A percentile compares a stretch with the other conserved stretches of the same genome.
These are phyloP conservation scores for Sporisorium scitamineum DNA, from an alignment of 1,284 basidiomycete species.

Conservation along the genomic window DNA sequence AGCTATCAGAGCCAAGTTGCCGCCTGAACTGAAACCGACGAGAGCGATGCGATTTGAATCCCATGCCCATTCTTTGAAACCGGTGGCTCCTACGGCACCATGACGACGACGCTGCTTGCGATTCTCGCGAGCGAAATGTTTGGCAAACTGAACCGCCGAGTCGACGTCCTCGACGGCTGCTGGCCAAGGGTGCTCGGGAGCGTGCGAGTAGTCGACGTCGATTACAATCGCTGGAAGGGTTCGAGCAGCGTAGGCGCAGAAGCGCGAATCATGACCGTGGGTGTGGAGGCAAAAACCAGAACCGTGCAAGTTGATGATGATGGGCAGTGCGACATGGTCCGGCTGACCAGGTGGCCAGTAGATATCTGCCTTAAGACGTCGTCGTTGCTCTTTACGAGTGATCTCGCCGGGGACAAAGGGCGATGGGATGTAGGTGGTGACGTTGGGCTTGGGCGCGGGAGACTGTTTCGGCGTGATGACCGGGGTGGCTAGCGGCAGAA, in stretches of 20 bases:
- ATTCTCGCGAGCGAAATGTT: conserved; percentile 32
- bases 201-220: conserved; percentile 80
- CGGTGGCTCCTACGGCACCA: conserved; percentile 28
- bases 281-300: conserved; percentile 52
- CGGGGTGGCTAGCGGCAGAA: conserved; percentile 33
- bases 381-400: conserved; percentile 33
- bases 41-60: conserved; percentile 45
- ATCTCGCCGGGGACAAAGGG: conserved; percentile 42
- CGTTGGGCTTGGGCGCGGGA: conserved; percentile 32
- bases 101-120: conserved; percentile 33
- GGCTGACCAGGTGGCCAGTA: conserved; percentile 31
- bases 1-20: conserved; percentile 46
- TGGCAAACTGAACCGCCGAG: conserved; percentile 76
- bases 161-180: conserved; percentile 80
- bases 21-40: conserved; percentile 53
- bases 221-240: conserved; percentile 71
- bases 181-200: conserved; percentile 80
- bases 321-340: conserved; percentile 30
- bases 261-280: conserved; percentile 45
- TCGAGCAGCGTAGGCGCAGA: conserved; percentile 41
- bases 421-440: conserved; percentile 45
- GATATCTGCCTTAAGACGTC: conserved; percentile 45
- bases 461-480: conserved; percentile 41
- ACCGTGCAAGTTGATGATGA: conserved; percentile 55
- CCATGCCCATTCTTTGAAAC: conserved; percentile 45